Percentiles rank a stretch among this genome's conserved stretches.
These are phyloP conservation scores for Eucalyptus shirleyi DNA, from an alignment of 345 rosid genomes.

Conservation along the genomic window DNA sequence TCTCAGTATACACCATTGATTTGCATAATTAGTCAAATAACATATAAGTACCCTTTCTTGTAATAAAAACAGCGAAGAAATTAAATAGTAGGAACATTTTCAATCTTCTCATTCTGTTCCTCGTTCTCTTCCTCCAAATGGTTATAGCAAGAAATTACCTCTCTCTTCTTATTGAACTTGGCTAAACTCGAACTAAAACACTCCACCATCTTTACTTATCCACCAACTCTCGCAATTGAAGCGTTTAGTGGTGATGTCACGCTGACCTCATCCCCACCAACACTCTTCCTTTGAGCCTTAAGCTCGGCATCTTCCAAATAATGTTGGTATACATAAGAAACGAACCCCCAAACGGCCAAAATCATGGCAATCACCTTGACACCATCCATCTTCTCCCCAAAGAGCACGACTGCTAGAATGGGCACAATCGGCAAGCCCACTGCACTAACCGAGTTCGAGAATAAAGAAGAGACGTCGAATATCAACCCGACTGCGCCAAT, in stretches of 20 bases:
- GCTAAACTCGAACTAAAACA: background rate
- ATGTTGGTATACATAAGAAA: constrained; percentile 30
- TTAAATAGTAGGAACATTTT: background rate
- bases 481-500: constrained; percentile 22
- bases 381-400: constrained; percentile 25
- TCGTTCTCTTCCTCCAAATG: background rate
- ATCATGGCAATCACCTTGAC: constrained; percentile 19
- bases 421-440: constrained; percentile 32
- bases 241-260: background rate
- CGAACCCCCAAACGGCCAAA: constrained; percentile 36
- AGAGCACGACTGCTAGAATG: constrained; percentile 20
- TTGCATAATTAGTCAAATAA: background rate
- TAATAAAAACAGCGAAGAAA: background rate
- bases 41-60: background rate
- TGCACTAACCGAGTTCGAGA: constrained; percentile 11
- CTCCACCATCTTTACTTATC: background rate
- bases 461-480: constrained; percentile 28
- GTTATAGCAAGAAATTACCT: background rate
- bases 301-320: constrained; percentile 6
- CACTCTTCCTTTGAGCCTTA: background rate
- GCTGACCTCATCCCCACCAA: background rate
- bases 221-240: background rate
- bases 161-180: background rate
- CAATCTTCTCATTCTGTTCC: background rate
- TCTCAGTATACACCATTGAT: background rate